Evolutionary conservation across 2,329 filamentous ascomycete species (phyloP).

Genomic region (Paraconiothyrium sp.): DNA sequence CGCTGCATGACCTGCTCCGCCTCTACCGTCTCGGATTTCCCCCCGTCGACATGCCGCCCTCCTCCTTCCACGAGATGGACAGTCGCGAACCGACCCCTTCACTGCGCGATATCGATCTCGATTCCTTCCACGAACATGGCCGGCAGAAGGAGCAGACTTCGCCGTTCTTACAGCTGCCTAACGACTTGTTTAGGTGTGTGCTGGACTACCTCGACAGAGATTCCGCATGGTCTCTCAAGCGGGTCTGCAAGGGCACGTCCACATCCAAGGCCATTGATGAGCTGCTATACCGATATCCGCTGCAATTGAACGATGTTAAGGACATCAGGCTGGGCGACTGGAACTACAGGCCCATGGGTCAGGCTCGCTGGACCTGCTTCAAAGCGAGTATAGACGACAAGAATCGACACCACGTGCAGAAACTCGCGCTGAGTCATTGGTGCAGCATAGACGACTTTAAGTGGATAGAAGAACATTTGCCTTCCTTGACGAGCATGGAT

Average conservation of each 20-base stretch:
- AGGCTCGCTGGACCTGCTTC: slow-evolving; percentile 44
- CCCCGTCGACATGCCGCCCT: slow-evolving; percentile 34
- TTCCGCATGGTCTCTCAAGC: slow-evolving; percentile 46
- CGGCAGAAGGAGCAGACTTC: slow-evolving; percentile 31
- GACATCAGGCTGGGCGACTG: slow-evolving; percentile 46
- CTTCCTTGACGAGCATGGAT: slow-evolving; percentile 43
- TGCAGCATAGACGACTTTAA: slow-evolving; percentile 46
- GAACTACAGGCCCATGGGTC: slow-evolving; percentile 41
- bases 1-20: slow-evolving; percentile 14
- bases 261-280: slow-evolving; percentile 40
- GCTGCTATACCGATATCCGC: slow-evolving; percentile 45
- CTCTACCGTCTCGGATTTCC: slow-evolving; percentile 13
- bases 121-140: slow-evolving; percentile 25
- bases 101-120: slow-evolving; percentile 32
- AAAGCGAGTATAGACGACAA: slow-evolving; percentile 41
- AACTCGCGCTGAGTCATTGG: slow-evolving; percentile 49
- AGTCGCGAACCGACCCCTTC: slow-evolving; percentile 39
- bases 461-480: slow-evolving; percentile 51
- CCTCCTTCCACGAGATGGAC: slow-evolving; percentile 19
- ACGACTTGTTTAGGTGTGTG: slow-evolving; percentile 49
- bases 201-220: slow-evolving; percentile 47
- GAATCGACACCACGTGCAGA: slow-evolving; percentile 45
- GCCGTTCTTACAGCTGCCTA: slow-evolving; percentile 42
- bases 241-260: slow-evolving; percentile 43
- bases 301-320: slow-evolving; percentile 41